Base-by-base conservation (phyloP, 768 basidiomycete species). In the Tricholoma matsutake region DNA sequence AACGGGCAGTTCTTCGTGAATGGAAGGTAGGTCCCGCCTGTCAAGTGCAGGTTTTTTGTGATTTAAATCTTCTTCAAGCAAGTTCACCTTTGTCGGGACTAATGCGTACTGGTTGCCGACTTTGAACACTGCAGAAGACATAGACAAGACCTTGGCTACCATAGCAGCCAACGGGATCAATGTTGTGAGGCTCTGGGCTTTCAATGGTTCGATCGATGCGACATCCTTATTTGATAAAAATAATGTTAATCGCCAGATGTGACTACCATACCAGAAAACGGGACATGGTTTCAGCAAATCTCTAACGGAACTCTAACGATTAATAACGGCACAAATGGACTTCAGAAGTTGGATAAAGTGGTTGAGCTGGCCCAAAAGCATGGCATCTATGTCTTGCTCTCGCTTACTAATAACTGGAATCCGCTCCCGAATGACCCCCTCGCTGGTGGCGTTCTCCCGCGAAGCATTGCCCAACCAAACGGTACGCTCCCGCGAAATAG, bases 171-270 rank as follows among this genome's bases (percentile, higher is more conserved):
- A 76, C 11, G 85, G 84, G 7, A 78, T 86, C 64, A 83, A 75
- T 39, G 86, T 86, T 20, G 81, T 89, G 29, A 79, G 88, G 43
- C 76, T 83, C 3, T 91, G 89, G 89, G 89, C 81, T 16, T 90
- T 89, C 71, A 89, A 89, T 72, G 88, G 87, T 82, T 41, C 54
- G 37, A 59, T 56, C 56, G 14, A 32, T 29, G 57, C 11, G 25
- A 47, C 6, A 31, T 14, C 25, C 13, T 57, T 11, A 8, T 39
- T 29, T 20, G 14, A 14, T 20, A 29, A 10, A n/a, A 8, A 14
- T 11, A 28, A 16, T 18, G 10, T 18, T 47, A 22, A 7, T 47
- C 4, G 25, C 20, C 56, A 78, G 80, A 80, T 60, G 80, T 80
- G 43, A 65, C 68, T 16, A 67, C 67, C 13, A 61, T 77, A 51